These are phyloP conservation scores for Dinochytrium kinnereticum DNA, from an alignment of 371 early-diverging fungal species.

Conservation along the genomic window DNA sequence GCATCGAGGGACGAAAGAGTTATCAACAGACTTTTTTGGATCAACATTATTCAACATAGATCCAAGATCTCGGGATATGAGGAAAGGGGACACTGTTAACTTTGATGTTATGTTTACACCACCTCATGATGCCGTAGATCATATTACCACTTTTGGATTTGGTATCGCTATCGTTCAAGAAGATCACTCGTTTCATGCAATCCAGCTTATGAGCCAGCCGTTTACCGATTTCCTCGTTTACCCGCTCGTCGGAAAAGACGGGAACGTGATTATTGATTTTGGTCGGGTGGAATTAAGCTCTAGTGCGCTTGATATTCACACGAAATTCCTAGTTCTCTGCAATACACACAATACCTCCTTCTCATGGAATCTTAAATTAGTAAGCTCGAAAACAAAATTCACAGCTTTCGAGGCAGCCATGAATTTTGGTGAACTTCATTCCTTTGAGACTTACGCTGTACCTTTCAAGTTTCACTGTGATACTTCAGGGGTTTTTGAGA, in stretches of 20 bases:
- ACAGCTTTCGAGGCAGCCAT: slow-evolving; percentile 50
- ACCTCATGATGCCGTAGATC: slow-evolving; percentile 45
- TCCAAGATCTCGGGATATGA: slow-evolving; percentile 42
- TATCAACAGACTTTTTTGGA: slow-evolving; percentile 41
- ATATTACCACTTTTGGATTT: slow-evolving; percentile 54
- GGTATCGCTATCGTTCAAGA: slow-evolving; percentile 46
- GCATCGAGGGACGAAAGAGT: slow-evolving; percentile 15
- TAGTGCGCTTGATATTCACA: slow-evolving; percentile 42
- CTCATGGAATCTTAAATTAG: slow-evolving; percentile 57
- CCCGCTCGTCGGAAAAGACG: slow-evolving; percentile 42
- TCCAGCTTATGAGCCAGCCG: slow-evolving; percentile 46
- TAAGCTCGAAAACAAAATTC: slow-evolving; percentile 45
- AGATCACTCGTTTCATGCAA: slow-evolving; percentile 48
- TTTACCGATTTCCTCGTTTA: slow-evolving; percentile 48
- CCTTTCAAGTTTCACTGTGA: slow-evolving; percentile 54
- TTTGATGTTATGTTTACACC: slow-evolving; percentile 55
- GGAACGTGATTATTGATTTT: slow-evolving; percentile 56
- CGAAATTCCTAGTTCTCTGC: slow-evolving; percentile 50
- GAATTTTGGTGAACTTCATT: slow-evolving; percentile 51
- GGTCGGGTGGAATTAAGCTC: slow-evolving; percentile 51
- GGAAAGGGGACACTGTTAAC: slow-evolving; percentile 44
- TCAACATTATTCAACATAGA: slow-evolving; percentile 55
- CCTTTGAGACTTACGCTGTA: slow-evolving; percentile 52
- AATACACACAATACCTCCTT: slow-evolving; percentile 48
- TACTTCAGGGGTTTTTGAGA: slow-evolving; percentile 53